phyloP scores from a whole-genome alignment of 2,329 filamentous ascomycete species.

The Alternaria infectoria region DNA sequence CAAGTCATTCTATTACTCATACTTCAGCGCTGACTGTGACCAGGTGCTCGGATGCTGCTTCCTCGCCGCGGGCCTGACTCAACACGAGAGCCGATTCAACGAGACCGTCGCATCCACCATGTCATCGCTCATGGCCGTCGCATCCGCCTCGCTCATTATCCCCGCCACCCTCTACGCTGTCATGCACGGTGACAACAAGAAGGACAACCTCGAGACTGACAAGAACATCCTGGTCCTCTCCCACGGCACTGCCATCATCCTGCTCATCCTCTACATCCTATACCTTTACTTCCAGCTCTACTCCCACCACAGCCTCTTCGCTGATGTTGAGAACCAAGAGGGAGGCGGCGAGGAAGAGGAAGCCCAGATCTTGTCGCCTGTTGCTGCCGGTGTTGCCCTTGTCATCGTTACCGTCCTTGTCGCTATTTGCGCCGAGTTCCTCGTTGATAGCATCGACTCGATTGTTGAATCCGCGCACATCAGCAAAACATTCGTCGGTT shows the following conservation, averaged over 20 bases:
- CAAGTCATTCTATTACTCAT: slow-evolving; percentile 22
- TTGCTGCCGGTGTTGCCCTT: slow-evolving; percentile 54
- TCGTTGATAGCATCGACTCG: slow-evolving; percentile 61
- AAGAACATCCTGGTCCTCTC: slow-evolving; percentile 58
- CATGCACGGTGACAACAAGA: slow-evolving; percentile 48
- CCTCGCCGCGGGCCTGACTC: slow-evolving; percentile 56
- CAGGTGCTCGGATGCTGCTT: slow-evolving; percentile 61
- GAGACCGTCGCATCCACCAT: slow-evolving; percentile 79
- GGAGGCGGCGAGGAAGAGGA: slow-evolving; percentile 41
- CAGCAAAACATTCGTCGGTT: slow-evolving; percentile 63
- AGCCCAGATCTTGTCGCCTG: slow-evolving; percentile 53
- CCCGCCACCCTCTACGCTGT: slow-evolving; percentile 60
- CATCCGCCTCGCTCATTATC: slow-evolving; percentile 61
- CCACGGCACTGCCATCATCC: slow-evolving; percentile 60
- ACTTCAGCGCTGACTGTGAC: slow-evolving; percentile 56
- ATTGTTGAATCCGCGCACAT: slow-evolving; percentile 60
- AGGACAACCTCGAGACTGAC: slow-evolving; percentile 48
- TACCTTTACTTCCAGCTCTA: slow-evolving; percentile 64
- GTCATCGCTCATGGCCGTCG: slow-evolving; percentile 65
- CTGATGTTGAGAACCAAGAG: slow-evolving; percentile 46
- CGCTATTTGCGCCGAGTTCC: slow-evolving; percentile 60
- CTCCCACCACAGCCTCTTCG: slow-evolving; percentile 57
- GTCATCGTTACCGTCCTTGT: slow-evolving; percentile 58
- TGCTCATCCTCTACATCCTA: slow-evolving; percentile 60
- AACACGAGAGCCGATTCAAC: slow-evolving; percentile 65